Percentiles rank a stretch among this genome's conserved stretches.
Evolutionary conservation across 2,329 filamentous ascomycete species (phyloP).

Genomic region (Oidium heveae): DNA sequence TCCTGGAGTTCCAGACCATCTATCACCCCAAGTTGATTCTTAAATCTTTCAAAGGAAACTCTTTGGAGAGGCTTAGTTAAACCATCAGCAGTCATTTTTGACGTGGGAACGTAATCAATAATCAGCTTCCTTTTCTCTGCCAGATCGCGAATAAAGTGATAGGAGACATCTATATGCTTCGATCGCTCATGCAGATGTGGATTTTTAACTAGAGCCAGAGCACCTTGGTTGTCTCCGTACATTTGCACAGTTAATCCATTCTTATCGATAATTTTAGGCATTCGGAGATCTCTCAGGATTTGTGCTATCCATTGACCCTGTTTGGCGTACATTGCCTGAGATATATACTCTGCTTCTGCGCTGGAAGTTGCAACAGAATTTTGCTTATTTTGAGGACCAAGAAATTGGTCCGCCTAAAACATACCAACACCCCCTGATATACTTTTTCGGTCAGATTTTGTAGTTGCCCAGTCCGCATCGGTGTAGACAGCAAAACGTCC

Average conservation of each 20-base stretch:
- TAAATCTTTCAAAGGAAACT: not conserved
- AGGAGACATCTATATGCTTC: not conserved
- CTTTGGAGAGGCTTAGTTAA: not conserved
- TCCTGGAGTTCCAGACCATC: not conserved
- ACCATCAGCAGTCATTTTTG: not conserved
- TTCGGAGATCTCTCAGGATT: not conserved
- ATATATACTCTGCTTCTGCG: not conserved
- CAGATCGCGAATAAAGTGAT: not conserved
- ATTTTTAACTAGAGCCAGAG: not conserved
- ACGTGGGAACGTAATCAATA: not conserved
- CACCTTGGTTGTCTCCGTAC: not conserved
- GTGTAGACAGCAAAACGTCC: not conserved
- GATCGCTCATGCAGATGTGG: not conserved
- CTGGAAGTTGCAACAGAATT: not conserved
- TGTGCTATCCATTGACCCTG: not conserved
- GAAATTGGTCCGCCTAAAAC: not conserved
- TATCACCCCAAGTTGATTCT: not conserved
- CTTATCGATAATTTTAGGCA: not conserved
- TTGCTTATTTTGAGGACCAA: not conserved
- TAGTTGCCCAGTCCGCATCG: not conserved
- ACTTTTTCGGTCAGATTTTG: not conserved
- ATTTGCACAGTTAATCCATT: not conserved
- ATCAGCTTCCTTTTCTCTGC: not conserved
- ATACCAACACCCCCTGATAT: not conserved
- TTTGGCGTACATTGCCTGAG: not conserved